phyloP scores from a whole-genome alignment of 768 basidiomycete species.

The Pleurotus tuoliensis region DNA sequence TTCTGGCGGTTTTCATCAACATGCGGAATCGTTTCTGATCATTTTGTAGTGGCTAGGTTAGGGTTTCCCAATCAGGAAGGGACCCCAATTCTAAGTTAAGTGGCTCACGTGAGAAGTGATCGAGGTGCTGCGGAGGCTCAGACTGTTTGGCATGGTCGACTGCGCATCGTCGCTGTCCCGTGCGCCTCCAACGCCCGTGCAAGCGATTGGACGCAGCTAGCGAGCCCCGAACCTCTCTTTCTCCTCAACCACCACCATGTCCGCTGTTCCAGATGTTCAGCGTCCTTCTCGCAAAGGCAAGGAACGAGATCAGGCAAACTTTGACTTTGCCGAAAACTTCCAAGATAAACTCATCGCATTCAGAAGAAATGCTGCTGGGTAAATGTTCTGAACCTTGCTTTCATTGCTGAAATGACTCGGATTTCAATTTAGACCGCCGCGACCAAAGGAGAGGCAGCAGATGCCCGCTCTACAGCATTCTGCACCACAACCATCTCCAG shows the following conservation, averaged over 20 bases:
- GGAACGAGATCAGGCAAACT: conserved; percentile 33
- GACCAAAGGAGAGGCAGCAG: conserved; percentile 45
- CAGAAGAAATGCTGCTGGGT: conserved; percentile 63
- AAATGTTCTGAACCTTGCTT: conserved; percentile 18
- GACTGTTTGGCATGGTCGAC: neutral
- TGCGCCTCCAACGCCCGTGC: conserved; percentile 3
- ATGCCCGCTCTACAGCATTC: conserved; percentile 25
- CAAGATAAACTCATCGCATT: conserved; percentile 63
- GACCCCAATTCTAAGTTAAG: no score
- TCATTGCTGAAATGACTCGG: conserved; percentile 9
- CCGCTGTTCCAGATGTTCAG: conserved; percentile 19
- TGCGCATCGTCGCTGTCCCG: conserved; percentile 4
- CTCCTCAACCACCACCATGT: conserved; percentile 22
- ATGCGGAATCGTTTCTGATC: no score
- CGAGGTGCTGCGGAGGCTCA: neutral
- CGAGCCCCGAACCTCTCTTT: neutral
- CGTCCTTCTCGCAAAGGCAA: conserved; percentile 32
- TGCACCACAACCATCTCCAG: conserved; percentile 22
- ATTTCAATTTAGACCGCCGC: conserved; percentile 32
- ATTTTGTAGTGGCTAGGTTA: no score
- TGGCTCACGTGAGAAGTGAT: neutral
- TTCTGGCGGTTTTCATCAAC: no score
- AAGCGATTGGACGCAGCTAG: conserved; percentile 3
- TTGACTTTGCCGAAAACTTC: conserved; percentile 26
- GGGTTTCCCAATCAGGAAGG: no score